Evolutionary conservation across 768 basidiomycete genomes (phyloP).

Genomic region (Tephrocybe sp.): DNA sequence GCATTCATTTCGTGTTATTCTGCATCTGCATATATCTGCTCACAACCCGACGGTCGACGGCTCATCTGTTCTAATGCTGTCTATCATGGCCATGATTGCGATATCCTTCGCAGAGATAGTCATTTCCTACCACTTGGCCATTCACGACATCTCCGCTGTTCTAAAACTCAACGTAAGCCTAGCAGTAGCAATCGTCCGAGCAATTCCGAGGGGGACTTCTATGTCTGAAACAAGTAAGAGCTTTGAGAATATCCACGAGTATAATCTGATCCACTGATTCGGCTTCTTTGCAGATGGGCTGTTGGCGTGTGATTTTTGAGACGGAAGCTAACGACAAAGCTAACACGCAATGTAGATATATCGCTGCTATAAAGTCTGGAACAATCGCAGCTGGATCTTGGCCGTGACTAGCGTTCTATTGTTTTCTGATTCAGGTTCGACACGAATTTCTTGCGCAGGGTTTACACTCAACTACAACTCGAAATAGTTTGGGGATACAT

Average conservation of each 20-base stretch:
- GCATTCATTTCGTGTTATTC: slow-evolving; percentile 35
- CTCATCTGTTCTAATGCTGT: slow-evolving; percentile 28
- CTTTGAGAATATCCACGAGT: not conserved
- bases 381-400: slow-evolving; percentile 1
- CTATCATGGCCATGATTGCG: slow-evolving; percentile 31
- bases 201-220: slow-evolving; percentile 30
- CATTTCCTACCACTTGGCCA: slow-evolving; percentile 30
- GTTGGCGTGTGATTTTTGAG: slow-evolving; percentile 14
- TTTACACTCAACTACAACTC: not conserved
- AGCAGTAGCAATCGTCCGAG: not conserved
- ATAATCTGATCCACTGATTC: not conserved
- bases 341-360: slow-evolving; percentile 2
- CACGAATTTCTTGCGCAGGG: not conserved
- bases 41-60: slow-evolving; percentile 18
- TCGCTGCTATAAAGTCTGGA: slow-evolving; percentile 14
- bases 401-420: slow-evolving; percentile 20
- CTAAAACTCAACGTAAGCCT: slow-evolving; percentile 5
- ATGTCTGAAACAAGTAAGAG: slow-evolving; percentile 36
- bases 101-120: slow-evolving; percentile 31
- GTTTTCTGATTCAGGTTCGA: slow-evolving; percentile 27
- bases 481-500: slow-evolving; percentile 22
- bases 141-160: slow-evolving; percentile 14
- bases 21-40: slow-evolving; percentile 32
- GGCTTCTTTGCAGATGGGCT: slow-evolving; percentile 28
- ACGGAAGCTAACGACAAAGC: not conserved